Percentiles rank a stretch among this genome's conserved stretches.
These are phyloP conservation scores for Hypoxylon sp. DNA, from an alignment of 2,329 filamentous ascomycete species.

Conservation along the genomic window DNA sequence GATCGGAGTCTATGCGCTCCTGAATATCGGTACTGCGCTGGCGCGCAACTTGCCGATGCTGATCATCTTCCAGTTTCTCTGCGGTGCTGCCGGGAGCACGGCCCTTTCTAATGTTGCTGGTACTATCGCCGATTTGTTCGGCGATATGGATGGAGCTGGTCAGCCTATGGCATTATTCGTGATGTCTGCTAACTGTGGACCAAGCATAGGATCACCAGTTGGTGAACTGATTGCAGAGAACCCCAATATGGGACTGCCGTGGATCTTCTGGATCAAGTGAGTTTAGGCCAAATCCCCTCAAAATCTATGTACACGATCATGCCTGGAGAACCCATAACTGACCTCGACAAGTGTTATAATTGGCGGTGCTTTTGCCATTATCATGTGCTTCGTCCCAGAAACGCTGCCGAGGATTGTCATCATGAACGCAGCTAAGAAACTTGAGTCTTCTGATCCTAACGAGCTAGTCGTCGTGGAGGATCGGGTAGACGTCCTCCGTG, in stretches of 20 bases:
- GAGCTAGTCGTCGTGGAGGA: conserved; percentile 51
- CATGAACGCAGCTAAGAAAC: conserved; percentile 50
- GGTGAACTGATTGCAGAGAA: conserved; percentile 56
- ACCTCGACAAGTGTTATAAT: conserved; percentile 51
- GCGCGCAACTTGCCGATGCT: conserved; percentile 54
- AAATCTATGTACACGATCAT: neutral
- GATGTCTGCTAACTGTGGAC: conserved; percentile 54
- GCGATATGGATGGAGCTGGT: conserved; percentile 54
- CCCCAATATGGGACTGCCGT: conserved; percentile 52
- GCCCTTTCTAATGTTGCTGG: conserved; percentile 53
- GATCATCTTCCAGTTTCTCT: conserved; percentile 54
- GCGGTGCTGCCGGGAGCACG: conserved; percentile 51
- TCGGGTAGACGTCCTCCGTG: conserved; percentile 53
- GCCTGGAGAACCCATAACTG: conserved; percentile 7
- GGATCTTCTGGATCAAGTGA: conserved; percentile 57
- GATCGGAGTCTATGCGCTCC: conserved; percentile 51
- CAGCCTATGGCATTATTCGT: conserved; percentile 60
- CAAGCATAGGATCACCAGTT: conserved; percentile 55
- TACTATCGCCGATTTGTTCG: conserved; percentile 53
- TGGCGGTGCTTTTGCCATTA: conserved; percentile 52
- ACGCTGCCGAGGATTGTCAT: conserved; percentile 56
- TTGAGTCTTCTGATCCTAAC: conserved; percentile 46
- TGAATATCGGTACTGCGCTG: conserved; percentile 53
- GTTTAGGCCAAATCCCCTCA: conserved; percentile 5
- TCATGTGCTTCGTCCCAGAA: conserved; percentile 55